Evolutionary conservation across 202 grass and related monocot species (phyloP).

Genomic region (Brachypodium distachyon): DNA sequence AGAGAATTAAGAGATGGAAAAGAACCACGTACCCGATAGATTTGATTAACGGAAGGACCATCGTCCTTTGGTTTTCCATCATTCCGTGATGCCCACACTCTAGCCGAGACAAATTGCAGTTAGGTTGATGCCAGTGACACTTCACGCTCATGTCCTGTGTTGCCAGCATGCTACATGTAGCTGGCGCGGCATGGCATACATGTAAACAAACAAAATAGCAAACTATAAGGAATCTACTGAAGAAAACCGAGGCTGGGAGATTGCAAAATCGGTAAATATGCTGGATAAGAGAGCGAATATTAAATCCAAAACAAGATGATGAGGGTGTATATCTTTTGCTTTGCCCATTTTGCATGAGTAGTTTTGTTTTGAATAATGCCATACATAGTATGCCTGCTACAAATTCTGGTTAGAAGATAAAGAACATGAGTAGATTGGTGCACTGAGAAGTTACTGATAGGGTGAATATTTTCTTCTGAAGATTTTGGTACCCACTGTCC

Average conservation of each 20-base stretch:
- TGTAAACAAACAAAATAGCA: constrained; percentile 37
- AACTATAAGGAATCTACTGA: constrained; percentile 28
- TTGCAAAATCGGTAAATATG: not conserved
- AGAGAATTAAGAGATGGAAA: constrained; percentile 18
- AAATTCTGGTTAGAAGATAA: not conserved
- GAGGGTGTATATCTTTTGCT: not conserved
- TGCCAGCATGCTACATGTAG: constrained; percentile 11
- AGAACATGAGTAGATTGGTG: not conserved
- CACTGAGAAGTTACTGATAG: not conserved
- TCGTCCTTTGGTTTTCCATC: constrained; percentile 26
- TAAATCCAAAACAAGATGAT: not conserved
- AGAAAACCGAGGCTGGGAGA: not conserved
- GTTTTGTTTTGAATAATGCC: not conserved
- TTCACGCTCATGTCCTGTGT: constrained; percentile 10
- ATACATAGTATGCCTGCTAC: not conserved
- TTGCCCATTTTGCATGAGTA: not conserved
- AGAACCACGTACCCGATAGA: constrained; percentile 19
- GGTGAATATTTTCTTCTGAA: not conserved
- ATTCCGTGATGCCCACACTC: constrained; percentile 2
- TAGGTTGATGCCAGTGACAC: constrained; percentile 13
- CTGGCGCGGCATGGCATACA: too few relatives aligned
- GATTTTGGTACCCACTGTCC: not conserved
- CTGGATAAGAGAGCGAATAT: not conserved
- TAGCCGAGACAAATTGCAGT: not conserved
- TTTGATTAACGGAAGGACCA: constrained; percentile 33